A percentile compares a stretch with the other conserved stretches of the same genome.
These are phyloP conservation scores for Phylloboletellus chloephorus DNA, from an alignment of 1,284 basidiomycete species.

Conservation along the genomic window DNA sequence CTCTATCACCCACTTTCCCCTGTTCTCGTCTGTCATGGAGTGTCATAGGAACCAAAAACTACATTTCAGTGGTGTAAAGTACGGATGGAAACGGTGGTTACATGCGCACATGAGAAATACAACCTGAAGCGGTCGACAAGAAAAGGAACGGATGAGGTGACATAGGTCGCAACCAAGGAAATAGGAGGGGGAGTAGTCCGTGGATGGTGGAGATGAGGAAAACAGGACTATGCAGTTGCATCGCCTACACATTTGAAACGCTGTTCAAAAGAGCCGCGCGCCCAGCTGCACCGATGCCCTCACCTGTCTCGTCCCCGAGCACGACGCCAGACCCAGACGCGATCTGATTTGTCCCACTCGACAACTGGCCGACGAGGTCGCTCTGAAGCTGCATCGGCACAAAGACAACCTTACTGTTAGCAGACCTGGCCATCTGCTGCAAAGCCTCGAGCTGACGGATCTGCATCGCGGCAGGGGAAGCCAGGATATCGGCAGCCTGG, in stretches of 20 bases:
- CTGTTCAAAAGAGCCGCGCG: constrained; percentile 53
- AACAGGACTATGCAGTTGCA: not conserved
- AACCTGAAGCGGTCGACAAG: constrained; percentile 11
- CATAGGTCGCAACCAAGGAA: not conserved
- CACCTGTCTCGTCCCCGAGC: constrained; percentile 40
- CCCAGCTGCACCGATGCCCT: constrained; percentile 40
- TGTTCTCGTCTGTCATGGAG: not conserved
- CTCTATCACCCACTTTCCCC: not conserved
- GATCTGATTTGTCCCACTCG: constrained; percentile 17
- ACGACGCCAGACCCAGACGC: constrained; percentile 36
- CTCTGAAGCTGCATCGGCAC: constrained; percentile 89
- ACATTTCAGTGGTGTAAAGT: constrained; percentile 13
- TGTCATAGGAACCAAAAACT: constrained; percentile 1
- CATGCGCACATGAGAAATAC: constrained; percentile 11
- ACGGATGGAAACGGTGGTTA: constrained; percentile 1
- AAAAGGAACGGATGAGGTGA: not conserved
- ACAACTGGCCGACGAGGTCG: constrained; percentile 55
- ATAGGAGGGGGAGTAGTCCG: not conserved
- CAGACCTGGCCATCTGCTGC: constrained; percentile 67
- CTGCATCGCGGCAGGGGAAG: constrained; percentile 93
- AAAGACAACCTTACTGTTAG: constrained; percentile 85
- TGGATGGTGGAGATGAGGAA: not conserved
- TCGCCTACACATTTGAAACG: constrained; percentile 38
- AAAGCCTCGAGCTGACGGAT: constrained; percentile 91
- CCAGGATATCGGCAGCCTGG: constrained; percentile 88